Conservation (phyloP, 352 stramenopile genomes). For the Phytophthora aleatoria region DNA sequence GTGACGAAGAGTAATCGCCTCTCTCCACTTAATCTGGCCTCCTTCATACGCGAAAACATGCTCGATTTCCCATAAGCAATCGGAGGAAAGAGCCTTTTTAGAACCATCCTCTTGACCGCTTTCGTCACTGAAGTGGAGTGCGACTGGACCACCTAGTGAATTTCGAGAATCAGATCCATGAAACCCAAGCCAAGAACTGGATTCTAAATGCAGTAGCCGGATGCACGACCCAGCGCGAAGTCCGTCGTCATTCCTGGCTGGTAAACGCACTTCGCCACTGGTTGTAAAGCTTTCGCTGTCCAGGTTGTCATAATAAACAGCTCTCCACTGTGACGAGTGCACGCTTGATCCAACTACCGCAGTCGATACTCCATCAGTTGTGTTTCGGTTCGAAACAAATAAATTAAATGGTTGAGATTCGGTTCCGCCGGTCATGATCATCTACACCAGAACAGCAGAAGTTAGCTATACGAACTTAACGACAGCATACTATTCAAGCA, state of each 20-base stretch:
- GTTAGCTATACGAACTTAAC: background rate
- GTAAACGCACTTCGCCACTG: conserved; percentile 4
- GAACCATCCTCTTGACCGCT: conserved; percentile 39
- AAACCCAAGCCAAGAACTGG: conserved; percentile 65
- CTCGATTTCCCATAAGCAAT: conserved; percentile 74
- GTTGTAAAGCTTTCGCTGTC: conserved; percentile 17
- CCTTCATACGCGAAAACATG: conserved; percentile 54
- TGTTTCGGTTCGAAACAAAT: conserved; percentile 65
- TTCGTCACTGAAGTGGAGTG: conserved; percentile 57
- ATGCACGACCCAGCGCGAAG: conserved; percentile 63
- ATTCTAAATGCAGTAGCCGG: conserved; percentile 69
- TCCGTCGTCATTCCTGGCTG: conserved; percentile 17
- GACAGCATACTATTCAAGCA: background rate
- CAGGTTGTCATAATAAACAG: conserved; percentile 57
- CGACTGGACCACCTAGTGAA: conserved; percentile 25
- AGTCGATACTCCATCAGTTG: conserved; percentile 35
- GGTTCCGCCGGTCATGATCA: conserved; percentile 53
- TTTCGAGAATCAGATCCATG: conserved; percentile 6
- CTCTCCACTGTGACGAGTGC: conserved; percentile 65
- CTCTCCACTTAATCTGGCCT: conserved; percentile 57
- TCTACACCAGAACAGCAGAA: conserved; percentile 21
- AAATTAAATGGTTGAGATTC: conserved; percentile 57
- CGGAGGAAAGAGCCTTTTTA: conserved; percentile 38
- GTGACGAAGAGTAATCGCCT: conserved; percentile 57
- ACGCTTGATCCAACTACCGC: conserved; percentile 58